Evolutionary conservation across 306 rosid genomes (phyloP).

Genomic region (Sphenostylis stenocarpa): DNA sequence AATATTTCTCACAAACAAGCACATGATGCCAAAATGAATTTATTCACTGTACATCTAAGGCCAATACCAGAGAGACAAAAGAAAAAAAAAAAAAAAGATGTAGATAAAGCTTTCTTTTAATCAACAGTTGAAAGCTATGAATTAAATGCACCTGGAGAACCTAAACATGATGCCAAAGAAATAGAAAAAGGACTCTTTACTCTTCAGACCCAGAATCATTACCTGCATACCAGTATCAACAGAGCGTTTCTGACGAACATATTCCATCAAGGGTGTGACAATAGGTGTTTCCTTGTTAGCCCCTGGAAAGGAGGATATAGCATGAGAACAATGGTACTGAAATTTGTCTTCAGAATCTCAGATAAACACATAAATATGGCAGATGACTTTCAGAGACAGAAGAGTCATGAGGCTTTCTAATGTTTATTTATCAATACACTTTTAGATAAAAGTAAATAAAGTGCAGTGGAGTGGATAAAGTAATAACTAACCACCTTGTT

Average conservation of each 20-base stretch:
- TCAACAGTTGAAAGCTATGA: neutral
- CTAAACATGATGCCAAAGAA: neutral
- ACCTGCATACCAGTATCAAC: slow-evolving; percentile 70
- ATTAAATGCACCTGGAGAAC: neutral
- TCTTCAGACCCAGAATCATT: slow-evolving; percentile 15
- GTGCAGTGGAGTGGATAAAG: slow-evolving; percentile 21
- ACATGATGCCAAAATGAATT: neutral
- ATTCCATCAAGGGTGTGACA: slow-evolving; percentile 93
- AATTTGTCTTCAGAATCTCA: neutral
- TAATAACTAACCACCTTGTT: slow-evolving; percentile 78
- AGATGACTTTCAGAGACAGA: neutral
- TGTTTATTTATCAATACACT: neutral
- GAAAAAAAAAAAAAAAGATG: neutral
- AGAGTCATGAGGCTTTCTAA: neutral
- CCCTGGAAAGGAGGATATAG: slow-evolving; percentile 49
- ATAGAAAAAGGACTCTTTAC: neutral
- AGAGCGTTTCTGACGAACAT: slow-evolving; percentile 78
- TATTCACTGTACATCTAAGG: neutral
- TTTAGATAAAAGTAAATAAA: neutral
- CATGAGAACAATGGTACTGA: slow-evolving; percentile 10
- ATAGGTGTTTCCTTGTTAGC: slow-evolving; percentile 69
- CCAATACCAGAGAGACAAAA: neutral
- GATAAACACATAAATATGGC: too few species aligned
- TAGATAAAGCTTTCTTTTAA: neutral
- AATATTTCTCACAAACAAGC: neutral